These are phyloP conservation scores for Rhizopogon rudus DNA, from an alignment of 768 basidiomycete species.

Conservation along the genomic window DNA sequence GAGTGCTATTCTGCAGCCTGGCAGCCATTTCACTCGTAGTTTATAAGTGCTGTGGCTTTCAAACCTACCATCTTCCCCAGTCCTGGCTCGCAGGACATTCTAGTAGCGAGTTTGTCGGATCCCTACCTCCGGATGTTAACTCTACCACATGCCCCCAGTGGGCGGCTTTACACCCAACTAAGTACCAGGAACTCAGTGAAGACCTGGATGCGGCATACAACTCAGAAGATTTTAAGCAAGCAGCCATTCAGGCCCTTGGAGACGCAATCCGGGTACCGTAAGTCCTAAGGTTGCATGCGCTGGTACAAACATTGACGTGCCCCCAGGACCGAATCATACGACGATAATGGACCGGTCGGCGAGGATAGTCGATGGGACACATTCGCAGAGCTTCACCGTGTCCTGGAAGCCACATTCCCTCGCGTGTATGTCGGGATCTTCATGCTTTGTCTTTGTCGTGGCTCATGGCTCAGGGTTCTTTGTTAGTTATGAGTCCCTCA, in stretches of 20 bases:
- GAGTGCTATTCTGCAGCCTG: not conserved
- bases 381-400: slow-evolving; percentile 9
- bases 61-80: not conserved
- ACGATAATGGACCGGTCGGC: slow-evolving; percentile 39
- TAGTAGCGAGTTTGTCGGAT: not conserved
- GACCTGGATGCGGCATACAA: slow-evolving; percentile 23
- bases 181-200: slow-evolving; percentile 21
- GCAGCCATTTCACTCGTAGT: not conserved
- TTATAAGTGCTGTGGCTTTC: not conserved
- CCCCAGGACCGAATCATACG: slow-evolving; percentile 40
- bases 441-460: not conserved
- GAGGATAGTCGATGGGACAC: slow-evolving; percentile 31
- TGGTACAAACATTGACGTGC: not conserved
- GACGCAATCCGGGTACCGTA: slow-evolving; percentile 35
- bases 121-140: not conserved
- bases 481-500: slow-evolving; percentile 39
- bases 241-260: slow-evolving; percentile 25
- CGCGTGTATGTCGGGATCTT: slow-evolving; percentile 37
- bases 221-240: slow-evolving; percentile 27
- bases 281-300: slow-evolving; percentile 4
- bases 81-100: not conserved
- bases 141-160: slow-evolving; percentile 27
- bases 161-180: slow-evolving; percentile 19
- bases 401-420: slow-evolving; percentile 43
- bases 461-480: not conserved